These are phyloP conservation scores for Misopates orontium DNA, from an alignment of 257 asterid species.

Conservation along the genomic window DNA sequence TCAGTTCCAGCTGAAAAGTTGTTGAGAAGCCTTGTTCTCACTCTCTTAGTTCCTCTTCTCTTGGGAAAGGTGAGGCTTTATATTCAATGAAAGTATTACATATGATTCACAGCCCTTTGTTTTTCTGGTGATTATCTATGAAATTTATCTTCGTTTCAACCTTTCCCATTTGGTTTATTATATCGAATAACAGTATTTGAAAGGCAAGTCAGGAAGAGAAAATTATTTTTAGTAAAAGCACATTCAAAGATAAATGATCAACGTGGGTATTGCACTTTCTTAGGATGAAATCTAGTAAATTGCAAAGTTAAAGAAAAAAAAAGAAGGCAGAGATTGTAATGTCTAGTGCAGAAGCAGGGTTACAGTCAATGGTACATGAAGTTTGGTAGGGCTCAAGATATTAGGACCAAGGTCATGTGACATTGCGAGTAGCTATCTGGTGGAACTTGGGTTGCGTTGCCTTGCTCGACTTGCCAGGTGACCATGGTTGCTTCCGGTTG, in stretches of 20 bases:
- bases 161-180: conserved; percentile 16
- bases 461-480: no score
- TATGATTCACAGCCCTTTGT: neutral
- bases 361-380: no score
- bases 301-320: no score
- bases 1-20: conserved; percentile 67
- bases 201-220: neutral
- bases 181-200: neutral
- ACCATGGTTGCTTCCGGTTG: no score
- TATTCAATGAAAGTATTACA: conserved; percentile 8
- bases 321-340: no score
- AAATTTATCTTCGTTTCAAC: neutral
- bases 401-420: no score
- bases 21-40: conserved; percentile 82
- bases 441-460: no score
- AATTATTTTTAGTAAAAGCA: neutral
- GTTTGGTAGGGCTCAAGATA: no score
- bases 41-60: conserved; percentile 76
- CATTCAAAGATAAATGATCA: neutral
- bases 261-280: no score
- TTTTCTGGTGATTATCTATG: neutral
- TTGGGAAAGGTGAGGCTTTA: conserved; percentile 70
- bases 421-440: no score
- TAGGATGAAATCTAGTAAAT: no score
- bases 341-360: no score